Evolutionary conservation across 1,139 yeast species (phyloP).

Genomic region (Sugiyamaella novakii): DNA sequence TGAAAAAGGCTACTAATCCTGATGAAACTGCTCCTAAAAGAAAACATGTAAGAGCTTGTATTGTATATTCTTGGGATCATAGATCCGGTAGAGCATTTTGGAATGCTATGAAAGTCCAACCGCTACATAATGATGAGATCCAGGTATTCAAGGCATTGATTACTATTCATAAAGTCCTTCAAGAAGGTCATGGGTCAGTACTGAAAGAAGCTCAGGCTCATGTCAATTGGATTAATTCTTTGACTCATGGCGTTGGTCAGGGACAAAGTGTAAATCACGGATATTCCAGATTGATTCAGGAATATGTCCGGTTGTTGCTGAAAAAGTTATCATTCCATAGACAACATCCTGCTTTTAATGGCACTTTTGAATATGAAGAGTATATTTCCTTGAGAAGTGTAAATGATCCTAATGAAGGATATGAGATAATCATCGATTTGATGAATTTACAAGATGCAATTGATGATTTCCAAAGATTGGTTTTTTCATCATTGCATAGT

Average conservation of each 20-base stretch:
- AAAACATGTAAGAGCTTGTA: slow-evolving; percentile 89
- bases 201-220: slow-evolving; percentile 81
- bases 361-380: slow-evolving; percentile 95
- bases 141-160: slow-evolving; percentile 88
- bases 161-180: slow-evolving; percentile 87
- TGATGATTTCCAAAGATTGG: slow-evolving; percentile 74
- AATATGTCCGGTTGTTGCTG: slow-evolving; percentile 70
- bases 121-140: slow-evolving; percentile 78
- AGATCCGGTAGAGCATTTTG: slow-evolving; percentile 84
- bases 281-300: slow-evolving; percentile 75
- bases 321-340: slow-evolving; percentile 82
- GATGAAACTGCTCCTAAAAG: slow-evolving; percentile 95
- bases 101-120: slow-evolving; percentile 79
- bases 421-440: slow-evolving; percentile 81
- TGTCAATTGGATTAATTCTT: slow-evolving; percentile 58
- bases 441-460: slow-evolving; percentile 85
- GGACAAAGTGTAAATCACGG: slow-evolving; percentile 45
- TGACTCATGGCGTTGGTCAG: slow-evolving; percentile 27
- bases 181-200: slow-evolving; percentile 91
- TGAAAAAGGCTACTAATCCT: slow-evolving; percentile 81
- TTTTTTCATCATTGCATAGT: slow-evolving; percentile 72
- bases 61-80: slow-evolving; percentile 96
- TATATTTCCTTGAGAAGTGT: slow-evolving; percentile 85
- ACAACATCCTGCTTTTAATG: slow-evolving; percentile 85
- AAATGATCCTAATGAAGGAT: slow-evolving; percentile 94